phyloP scores from a whole-genome alignment of 2,329 filamentous ascomycete species.

The Calonectria multiphialidica region DNA sequence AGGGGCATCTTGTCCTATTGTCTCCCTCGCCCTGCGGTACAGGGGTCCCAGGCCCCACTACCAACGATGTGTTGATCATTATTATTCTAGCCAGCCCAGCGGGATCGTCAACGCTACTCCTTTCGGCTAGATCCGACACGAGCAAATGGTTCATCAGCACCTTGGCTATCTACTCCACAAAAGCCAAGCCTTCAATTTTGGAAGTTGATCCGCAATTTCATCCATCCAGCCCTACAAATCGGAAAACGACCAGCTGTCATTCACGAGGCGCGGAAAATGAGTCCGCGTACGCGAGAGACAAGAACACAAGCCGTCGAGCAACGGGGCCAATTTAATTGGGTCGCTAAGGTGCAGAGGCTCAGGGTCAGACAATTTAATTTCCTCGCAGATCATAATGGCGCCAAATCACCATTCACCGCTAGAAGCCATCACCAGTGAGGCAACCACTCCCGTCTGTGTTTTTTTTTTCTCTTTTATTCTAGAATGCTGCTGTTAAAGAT shows the following conservation, averaged over 20 bases:
- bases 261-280: background rate
- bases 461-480: background rate
- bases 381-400: background rate
- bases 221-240: background rate
- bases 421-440: background rate
- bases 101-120: background rate
- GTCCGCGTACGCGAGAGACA: background rate
- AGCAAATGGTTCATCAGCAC: background rate
- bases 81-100: background rate
- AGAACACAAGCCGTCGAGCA: background rate
- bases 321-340: background rate
- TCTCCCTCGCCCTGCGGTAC: background rate
- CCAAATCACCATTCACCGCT: background rate
- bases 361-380: background rate
- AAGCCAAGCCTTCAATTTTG: background rate
- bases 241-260: background rate
- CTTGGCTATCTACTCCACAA: background rate
- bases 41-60: background rate
- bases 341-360: background rate
- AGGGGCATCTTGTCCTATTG: background rate
- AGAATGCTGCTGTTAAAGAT: background rate
- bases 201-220: background rate
- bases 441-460: background rate
- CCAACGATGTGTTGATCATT: background rate
- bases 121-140: background rate